Conservation (phyloP, 306 rosid genomes). For the Pterocarpus macrocarpus region DNA sequence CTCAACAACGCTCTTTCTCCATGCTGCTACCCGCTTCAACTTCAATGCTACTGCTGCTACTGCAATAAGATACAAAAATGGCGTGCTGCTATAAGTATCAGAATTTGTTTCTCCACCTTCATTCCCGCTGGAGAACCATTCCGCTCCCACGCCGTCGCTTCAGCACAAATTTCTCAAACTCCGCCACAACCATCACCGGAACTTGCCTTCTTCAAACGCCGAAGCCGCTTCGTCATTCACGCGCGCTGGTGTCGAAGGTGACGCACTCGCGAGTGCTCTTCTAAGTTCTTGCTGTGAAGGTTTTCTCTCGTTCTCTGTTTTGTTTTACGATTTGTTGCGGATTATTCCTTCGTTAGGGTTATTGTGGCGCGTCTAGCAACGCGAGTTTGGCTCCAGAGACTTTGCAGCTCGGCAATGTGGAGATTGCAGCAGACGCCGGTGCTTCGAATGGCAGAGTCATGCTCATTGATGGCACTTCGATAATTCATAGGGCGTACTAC, state of each 20-base stretch:
- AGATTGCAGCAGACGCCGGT: slow-evolving; percentile 31
- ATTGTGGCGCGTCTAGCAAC: slow-evolving; percentile 46
- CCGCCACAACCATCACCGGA: slow-evolving; percentile 1
- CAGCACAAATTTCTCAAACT: slow-evolving; percentile 33
- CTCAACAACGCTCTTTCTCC: neutral
- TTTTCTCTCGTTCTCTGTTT: neutral
- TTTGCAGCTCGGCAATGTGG: slow-evolving; percentile 42
- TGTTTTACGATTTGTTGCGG: neutral
- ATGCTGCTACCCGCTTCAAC: neutral
- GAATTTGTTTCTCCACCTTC: slow-evolving; percentile 45
- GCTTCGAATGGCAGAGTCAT: slow-evolving; percentile 80
- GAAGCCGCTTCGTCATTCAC: slow-evolving; percentile 40
- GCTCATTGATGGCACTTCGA: slow-evolving; percentile 91
- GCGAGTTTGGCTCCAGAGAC: slow-evolving; percentile 46
- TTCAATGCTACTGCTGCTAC: slow-evolving; percentile 24
- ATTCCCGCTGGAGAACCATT: slow-evolving; percentile 51
- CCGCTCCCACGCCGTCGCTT: slow-evolving; percentile 33
- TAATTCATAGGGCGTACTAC: slow-evolving; percentile 87
- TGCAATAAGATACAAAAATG: slow-evolving; percentile 49
- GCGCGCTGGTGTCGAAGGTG: slow-evolving; percentile 51
- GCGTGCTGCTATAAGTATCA: slow-evolving; percentile 51
- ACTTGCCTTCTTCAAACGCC: slow-evolving; percentile 36
- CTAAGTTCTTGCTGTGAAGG: neutral
- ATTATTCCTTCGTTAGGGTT: slow-evolving; percentile 59
- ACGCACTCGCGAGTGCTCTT: neutral